phyloP scores from a whole-genome alignment of 2,329 filamentous ascomycete genomes.

The Scleromitrula shiraiana region DNA sequence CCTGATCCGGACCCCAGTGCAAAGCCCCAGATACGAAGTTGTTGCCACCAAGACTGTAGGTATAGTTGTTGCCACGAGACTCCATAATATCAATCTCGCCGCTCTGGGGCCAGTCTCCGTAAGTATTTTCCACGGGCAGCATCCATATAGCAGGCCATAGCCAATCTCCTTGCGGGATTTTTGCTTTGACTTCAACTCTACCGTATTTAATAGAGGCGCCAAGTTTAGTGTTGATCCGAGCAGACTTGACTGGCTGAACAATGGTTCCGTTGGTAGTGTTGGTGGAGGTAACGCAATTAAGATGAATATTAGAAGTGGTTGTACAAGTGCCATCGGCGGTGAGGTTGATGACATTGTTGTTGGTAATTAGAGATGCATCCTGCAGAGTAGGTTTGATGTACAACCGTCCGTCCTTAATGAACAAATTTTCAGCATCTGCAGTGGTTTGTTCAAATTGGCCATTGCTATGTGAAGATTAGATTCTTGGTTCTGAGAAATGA shows the following conservation, averaged over 20 bases:
- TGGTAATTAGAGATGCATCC: constrained; percentile 55
- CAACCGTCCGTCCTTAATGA: constrained; percentile 58
- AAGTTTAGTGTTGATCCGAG: constrained; percentile 66
- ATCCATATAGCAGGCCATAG: constrained; percentile 92
- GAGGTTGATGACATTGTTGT: constrained; percentile 62
- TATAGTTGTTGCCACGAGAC: constrained; percentile 74
- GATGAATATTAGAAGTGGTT: constrained; percentile 46
- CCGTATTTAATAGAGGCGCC: constrained; percentile 72
- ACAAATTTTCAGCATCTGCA: constrained; percentile 63
- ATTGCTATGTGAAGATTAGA: constrained; percentile 43
- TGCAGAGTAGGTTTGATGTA: constrained; percentile 73
- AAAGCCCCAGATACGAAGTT: constrained; percentile 71
- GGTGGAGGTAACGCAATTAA: constrained; percentile 60
- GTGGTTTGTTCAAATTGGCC: constrained; percentile 78
- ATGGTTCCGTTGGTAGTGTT: constrained; percentile 73
- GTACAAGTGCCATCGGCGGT: constrained; percentile 54
- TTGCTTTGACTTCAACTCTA: constrained; percentile 70
- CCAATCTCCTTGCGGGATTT: constrained; percentile 73
- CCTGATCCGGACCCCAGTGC: constrained; percentile 70
- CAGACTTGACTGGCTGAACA: constrained; percentile 70
- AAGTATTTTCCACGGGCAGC: constrained; percentile 65
- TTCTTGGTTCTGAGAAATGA: not conserved
- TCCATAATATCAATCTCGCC: constrained; percentile 82
- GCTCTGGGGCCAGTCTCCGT: constrained; percentile 70
- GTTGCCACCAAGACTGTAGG: constrained; percentile 68